Evolutionary conservation across 805 yeast species (phyloP), one percentile per base, ranked within the genome.

Genomic region (Starmerella khaoyaiensis): DNA sequence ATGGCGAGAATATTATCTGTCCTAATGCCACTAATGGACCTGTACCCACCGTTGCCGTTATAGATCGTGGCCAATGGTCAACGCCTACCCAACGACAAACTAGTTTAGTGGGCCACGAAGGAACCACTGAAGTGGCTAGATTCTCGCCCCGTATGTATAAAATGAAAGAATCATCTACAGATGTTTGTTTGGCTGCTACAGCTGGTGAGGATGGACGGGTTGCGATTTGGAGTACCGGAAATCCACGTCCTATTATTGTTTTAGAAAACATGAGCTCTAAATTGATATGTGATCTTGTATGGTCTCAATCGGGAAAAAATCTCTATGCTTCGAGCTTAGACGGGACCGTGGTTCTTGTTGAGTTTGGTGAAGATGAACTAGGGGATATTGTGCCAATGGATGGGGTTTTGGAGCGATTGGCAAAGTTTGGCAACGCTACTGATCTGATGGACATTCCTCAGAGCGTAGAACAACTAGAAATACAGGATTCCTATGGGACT

Each of bases 191-290:
- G 0, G 64, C 87, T n/a, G 95, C 96, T 2, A 79, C 95, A 21
- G 95, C 87, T 11, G 97, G 97, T 9, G 97, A 87, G 58, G 98
- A 87, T 58, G 75, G 81, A 51, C 71, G 84, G 1, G 58, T 90
- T 26, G 93, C 84, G 0, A 64, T 87, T 5, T 87, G 98, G 98
- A 76, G 75, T 51, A 87, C 94, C 0, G 59, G 71, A 2, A 67
- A 67, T 36, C 70, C 84, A 4, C 66, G 81, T 34, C 97, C 98
- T 1, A 57, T 90, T 33, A 68, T 80, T 10, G 81, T 84, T 6
- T 81, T 86, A 1, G 72, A 72, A 28, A 93, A 86, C 45, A 68
- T 87, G 12, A 70, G 79, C 3, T 63, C 66, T 26, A 82, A 79
- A 47, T 69, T 94, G 0, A 77, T 90, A 21, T 83, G 95, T 0